Conservation (phyloP, 78 protist species). For the Bodo saltans region DNA sequence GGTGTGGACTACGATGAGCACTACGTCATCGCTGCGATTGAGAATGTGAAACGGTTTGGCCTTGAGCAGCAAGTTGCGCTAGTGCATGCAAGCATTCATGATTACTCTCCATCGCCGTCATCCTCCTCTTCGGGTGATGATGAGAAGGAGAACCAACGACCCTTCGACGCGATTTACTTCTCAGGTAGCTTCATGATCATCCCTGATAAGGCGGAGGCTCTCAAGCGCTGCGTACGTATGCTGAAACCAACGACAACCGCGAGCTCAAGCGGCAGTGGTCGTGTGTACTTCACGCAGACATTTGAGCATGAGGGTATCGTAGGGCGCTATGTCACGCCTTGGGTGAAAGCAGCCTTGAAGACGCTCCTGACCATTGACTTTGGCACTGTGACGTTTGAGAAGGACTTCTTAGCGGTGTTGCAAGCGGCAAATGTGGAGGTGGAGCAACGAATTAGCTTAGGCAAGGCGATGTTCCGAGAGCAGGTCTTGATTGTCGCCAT, state of each 20-base stretch:
- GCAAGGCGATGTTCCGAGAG: neutral
- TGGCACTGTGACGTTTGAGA: conserved; percentile 18
- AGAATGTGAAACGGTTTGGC: too few relatives aligned
- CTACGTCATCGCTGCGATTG: neutral
- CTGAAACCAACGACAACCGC: too few relatives aligned
- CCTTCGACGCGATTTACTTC: conserved; percentile 31
- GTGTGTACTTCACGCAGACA: conserved; percentile 18
- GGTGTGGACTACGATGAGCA: conserved; percentile 19
- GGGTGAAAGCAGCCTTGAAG: conserved; percentile 15
- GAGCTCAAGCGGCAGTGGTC: neutral
- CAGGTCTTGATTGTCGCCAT: neutral
- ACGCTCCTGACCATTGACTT: conserved; percentile 28
- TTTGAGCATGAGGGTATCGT: neutral
- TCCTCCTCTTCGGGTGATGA: too few relatives aligned
- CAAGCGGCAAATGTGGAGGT: neutral
- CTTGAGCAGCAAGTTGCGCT: neutral
- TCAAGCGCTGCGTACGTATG: neutral
- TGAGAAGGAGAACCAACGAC: neutral
- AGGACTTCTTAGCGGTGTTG: neutral
- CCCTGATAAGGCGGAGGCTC: conserved; percentile 22
- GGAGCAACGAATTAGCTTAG: neutral
- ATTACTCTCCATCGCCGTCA: neutral
- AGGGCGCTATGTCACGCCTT: neutral
- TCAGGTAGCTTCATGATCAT: conserved; percentile 16
- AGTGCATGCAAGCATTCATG: neutral